Evolutionary conservation across 2,329 filamentous ascomycete genomes (phyloP).

Genomic region (Scytalidium sp.): DNA sequence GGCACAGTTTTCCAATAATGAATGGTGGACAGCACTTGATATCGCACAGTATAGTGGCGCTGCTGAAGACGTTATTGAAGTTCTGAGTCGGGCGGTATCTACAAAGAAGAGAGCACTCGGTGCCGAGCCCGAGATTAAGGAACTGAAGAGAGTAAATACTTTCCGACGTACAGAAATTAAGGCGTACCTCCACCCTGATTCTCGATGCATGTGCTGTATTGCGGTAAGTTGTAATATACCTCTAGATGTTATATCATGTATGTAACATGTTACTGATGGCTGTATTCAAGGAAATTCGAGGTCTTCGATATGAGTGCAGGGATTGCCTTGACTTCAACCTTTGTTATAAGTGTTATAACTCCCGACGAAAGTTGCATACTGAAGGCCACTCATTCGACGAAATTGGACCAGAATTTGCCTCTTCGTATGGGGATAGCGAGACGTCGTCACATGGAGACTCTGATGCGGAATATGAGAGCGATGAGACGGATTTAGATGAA

Average conservation of each 20-base stretch:
- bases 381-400: constrained; percentile 98
- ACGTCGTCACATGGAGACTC: background rate
- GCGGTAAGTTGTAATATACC: background rate
- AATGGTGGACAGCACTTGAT: constrained; percentile 13
- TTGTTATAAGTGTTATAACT: constrained; percentile 82
- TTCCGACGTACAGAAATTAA: background rate
- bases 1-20: constrained; percentile 3
- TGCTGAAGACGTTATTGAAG: background rate
- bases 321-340: constrained; percentile 97
- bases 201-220: background rate
- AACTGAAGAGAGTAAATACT: background rate
- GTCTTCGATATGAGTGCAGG: constrained; percentile 88
- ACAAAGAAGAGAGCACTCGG: background rate
- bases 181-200: background rate
- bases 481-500: background rate
- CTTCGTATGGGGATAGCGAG: background rate
- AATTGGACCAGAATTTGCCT: constrained; percentile 42
- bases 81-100: background rate
- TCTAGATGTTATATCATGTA: too few species aligned
- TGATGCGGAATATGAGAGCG: background rate
- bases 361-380: constrained; percentile 63
- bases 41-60: constrained; percentile 8
- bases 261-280: background rate
- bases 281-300: constrained; percentile 58
- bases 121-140: background rate